Base-by-base conservation (phyloP, 768 basidiomycete genomes). In the Naematelia aurantialba region DNA sequence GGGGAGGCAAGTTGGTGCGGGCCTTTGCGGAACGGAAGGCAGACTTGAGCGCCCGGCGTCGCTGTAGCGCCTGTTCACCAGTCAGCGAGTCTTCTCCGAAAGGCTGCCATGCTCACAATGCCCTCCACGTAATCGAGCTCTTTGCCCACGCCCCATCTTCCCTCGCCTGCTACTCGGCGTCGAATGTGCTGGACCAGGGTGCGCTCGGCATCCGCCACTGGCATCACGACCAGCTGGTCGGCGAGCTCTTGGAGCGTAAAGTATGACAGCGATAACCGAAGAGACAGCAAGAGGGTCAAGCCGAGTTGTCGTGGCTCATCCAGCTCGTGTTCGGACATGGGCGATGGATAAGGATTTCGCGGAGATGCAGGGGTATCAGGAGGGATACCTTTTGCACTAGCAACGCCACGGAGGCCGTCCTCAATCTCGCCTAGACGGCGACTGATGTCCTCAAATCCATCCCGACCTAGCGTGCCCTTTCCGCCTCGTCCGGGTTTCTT, bases 261-360 rank as follows among this genome's bases (percentile, higher is more conserved):
- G 49, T 75, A 75, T 12, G 69, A 71, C 58, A 76, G 47, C 1
- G 67, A 69, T 61, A 76, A 67, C 22, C 75, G 50, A 8, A 76
- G 56, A 10, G 70, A 68, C 14, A 76, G 56, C 11, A 74, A 55
- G 10, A 76, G 56, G 0, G 71, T 67, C 22, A 73, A 46, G 3
- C 71, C 71, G 5, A 64, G 61, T 45, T 66, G 60, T 14, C 68
- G 53, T 17, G 68, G 55, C 30, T 67, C 63, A 5, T 55, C 56
- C 44, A 59, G 29, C 45, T 31, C 21, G 19, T 56, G 19, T 10
- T 14, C 4, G 19, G 55, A 53, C 5, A 12, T 57, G 5, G 64
- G 60, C 19, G 60, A 58, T 14, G 65, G 56, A 26, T 63, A 61
- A 17, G 61, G 27, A 17, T 39, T 39, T 39, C 34, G 34, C 34